Base-by-base conservation (phyloP, 768 basidiomycete species). In the Lentinula sp. region DNA sequence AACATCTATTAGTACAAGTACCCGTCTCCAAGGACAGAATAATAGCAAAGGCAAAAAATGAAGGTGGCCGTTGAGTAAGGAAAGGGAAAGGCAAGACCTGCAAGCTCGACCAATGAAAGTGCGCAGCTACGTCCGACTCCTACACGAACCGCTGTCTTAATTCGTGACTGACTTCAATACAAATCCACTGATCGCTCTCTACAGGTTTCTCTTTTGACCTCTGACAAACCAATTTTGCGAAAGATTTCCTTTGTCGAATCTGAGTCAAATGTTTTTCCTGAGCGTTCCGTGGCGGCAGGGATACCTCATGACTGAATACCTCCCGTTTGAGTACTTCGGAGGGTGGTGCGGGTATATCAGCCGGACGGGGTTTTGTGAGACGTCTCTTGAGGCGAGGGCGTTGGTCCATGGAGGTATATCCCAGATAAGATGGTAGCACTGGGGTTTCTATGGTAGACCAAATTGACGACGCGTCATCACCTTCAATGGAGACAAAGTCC, bases 131-230 rank as follows among this genome's bases (percentile, higher is more conserved):
- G 7, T 12, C 41, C 37, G 54, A 13, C 32, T 33, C 23, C 45
- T 59, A 59, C 15, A n/a, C 28, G 46, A 33, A 41, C 18, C 41
- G 48, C 49, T 51, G 61, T 42, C 54, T 57, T 20, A 42, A 18
- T 50, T 62, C 61, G 15, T 58, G 57, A 36, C 56, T 62, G 12
- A 62, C 50, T n/a, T 62, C 61, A 12, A 62, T 45, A 23, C 55
- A 62, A 33, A 61, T 39, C 60, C 60, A 61, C 15, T 43, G 51
- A 28, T 52, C 50, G 18, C 12, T 33, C 12, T 39, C 50, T 37
- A 28, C 49, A 33, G 28, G 4, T 20, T 48, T 58, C 28, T 48
- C 46, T 33, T 46, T 43, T 23, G 37, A 51, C 20, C 23, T 39
- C 57, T 36, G 4, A 20, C 54, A 35, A 58, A 35, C 10, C 15